A percentile compares a stretch with the other conserved stretches of the same genome.
Conservation (phyloP, 306 rosid species). For the Luffa acutangula region DNA sequence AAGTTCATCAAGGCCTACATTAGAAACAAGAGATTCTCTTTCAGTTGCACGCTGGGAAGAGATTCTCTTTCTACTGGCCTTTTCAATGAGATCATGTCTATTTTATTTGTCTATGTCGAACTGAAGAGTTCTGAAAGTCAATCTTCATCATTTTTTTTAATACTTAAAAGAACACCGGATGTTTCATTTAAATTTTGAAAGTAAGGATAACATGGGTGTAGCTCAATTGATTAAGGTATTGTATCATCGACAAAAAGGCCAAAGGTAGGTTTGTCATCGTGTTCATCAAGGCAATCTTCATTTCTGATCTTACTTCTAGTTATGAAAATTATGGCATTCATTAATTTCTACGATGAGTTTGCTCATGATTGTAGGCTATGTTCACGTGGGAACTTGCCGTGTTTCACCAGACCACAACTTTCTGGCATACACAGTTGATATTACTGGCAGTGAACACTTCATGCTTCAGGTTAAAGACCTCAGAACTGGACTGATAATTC, state of each 20-base stretch:
- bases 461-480: slow-evolving; percentile 78
- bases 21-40: not conserved
- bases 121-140: not conserved
- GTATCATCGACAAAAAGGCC: no score
- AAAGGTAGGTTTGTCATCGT: no score
- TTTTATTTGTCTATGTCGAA: not conserved
- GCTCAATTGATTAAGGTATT: no score
- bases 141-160: not conserved
- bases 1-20: slow-evolving; percentile 14
- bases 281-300: not conserved
- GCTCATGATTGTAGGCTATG: slow-evolving; percentile 54
- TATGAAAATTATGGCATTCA: not conserved
- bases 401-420: slow-evolving; percentile 79
- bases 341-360: not conserved
- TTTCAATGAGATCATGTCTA: not conserved
- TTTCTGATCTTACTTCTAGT: not conserved
- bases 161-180: not conserved
- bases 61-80: not conserved
- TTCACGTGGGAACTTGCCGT: slow-evolving; percentile 82
- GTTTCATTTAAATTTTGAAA: not conserved
- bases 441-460: slow-evolving; percentile 64
- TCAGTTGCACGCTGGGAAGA: not conserved
- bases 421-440: slow-evolving; percentile 74
- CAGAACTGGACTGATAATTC: slow-evolving; percentile 42
- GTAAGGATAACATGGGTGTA: no score